phyloP scores from a whole-genome alignment of 2,329 filamentous ascomycete species.

The Metarhizium album region DNA sequence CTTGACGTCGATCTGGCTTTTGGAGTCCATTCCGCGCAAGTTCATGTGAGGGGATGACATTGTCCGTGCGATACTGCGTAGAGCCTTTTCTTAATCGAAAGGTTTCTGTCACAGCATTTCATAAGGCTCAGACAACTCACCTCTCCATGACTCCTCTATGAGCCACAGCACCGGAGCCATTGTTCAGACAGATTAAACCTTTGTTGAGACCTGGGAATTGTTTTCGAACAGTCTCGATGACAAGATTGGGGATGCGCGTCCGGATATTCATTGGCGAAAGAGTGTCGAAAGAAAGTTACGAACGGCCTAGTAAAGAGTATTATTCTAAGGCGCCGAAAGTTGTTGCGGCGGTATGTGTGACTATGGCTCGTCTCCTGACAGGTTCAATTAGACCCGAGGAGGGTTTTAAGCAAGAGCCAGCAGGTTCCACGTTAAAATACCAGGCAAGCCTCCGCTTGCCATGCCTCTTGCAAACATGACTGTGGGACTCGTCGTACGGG shows the following conservation, averaged over 20 bases:
- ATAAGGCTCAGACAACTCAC: not conserved
- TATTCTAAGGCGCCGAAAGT: too few species aligned
- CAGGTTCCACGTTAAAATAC: too few species aligned
- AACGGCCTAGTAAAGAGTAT: too few species aligned
- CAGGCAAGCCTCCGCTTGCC: too few species aligned
- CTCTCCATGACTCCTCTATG: constrained; percentile 2
- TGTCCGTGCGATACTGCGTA: constrained; percentile 3
- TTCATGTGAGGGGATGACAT: constrained; percentile 8
- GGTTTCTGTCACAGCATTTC: not conserved
- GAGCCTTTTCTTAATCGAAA: not conserved
- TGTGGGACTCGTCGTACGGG: too few species aligned
- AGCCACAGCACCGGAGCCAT: constrained; percentile 5
- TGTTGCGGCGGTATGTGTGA: too few species aligned
- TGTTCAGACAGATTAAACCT: not conserved
- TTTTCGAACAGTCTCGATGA: constrained; percentile 1
- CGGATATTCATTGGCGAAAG: not conserved
- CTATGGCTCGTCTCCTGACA: too few species aligned
- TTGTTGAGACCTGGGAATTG: not conserved
- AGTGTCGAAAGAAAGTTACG: too few species aligned
- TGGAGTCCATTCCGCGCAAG: constrained; percentile 6
- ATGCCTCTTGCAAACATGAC: too few species aligned
- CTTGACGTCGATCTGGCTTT: constrained; percentile 4
- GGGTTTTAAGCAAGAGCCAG: too few species aligned
- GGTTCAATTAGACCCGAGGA: too few species aligned
- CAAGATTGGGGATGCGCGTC: not conserved